Evolutionary conservation across 805 yeast species (phyloP).

Genomic region (Kurtzmaniella fragi): DNA sequence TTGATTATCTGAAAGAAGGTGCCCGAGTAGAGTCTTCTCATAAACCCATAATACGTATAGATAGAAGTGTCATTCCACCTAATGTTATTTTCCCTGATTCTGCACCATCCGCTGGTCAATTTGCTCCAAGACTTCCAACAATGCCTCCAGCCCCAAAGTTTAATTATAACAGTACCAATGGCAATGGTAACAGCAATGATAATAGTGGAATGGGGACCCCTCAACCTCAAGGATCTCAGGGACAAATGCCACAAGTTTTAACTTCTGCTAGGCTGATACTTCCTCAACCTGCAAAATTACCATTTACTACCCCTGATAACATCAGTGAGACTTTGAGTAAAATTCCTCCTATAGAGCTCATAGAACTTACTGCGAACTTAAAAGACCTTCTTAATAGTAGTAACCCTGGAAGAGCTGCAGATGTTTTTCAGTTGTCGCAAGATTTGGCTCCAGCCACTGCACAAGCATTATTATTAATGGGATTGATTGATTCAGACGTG

Average conservation of each 20-base stretch:
- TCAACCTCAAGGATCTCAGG: conserved; percentile 2
- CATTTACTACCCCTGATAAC: conserved; percentile 49
- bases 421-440: conserved; percentile 49
- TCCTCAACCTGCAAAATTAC: conserved; percentile 44
- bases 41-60: conserved; percentile 42
- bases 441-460: conserved; percentile 63
- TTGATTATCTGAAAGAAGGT: conserved; percentile 62
- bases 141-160: conserved; percentile 2
- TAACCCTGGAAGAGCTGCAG: conserved; percentile 46
- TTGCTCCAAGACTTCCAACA: background rate
- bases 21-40: conserved; percentile 28
- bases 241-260: conserved; percentile 41
- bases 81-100: conserved; percentile 51
- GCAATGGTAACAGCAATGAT: background rate
- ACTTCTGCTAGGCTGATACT: conserved; percentile 52
- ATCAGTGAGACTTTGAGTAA: conserved; percentile 57
- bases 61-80: conserved; percentile 46
- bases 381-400: conserved; percentile 53
- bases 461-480: conserved; percentile 73
- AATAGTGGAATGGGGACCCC: conserved; percentile 1
- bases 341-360: conserved; percentile 65
- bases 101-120: background rate
- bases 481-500: conserved; percentile 64
- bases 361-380: conserved; percentile 63
- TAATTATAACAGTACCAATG: conserved; percentile 3